Evolutionary conservation across 305 asterid species (phyloP).

Genomic region (Caryopteris hybrid): DNA sequence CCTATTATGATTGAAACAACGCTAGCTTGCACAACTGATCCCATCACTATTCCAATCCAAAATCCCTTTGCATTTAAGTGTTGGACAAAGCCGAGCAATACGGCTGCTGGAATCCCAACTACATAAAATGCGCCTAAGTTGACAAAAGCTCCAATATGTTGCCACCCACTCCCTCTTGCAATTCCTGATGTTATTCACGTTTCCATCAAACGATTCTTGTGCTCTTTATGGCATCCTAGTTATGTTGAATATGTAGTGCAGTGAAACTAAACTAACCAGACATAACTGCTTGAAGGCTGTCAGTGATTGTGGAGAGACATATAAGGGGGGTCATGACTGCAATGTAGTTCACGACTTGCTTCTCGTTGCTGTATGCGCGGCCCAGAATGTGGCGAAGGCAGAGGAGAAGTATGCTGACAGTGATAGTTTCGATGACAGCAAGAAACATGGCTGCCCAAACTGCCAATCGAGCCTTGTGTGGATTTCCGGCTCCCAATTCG

Average conservation of each 20-base stretch:
- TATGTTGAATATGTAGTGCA: too few relatives aligned
- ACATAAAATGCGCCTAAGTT: constrained; percentile 40
- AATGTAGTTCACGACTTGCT: constrained; percentile 32
- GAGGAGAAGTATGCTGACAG: constrained; percentile 20
- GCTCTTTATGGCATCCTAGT: too few relatives aligned
- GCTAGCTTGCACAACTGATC: constrained; percentile 24
- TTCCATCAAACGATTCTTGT: too few relatives aligned
- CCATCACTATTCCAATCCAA: constrained; percentile 36
- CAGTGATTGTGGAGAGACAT: constrained; percentile 34
- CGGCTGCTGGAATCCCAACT: constrained; percentile 38
- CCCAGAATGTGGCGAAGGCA: constrained; percentile 27
- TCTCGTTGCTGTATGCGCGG: constrained; percentile 36
- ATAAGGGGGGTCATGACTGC: constrained; percentile 36
- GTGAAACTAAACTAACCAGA: constrained; percentile 25
- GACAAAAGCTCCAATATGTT: constrained; percentile 38
- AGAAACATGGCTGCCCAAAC: constrained; percentile 35
- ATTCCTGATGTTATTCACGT: constrained; percentile 30
- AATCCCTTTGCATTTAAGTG: constrained; percentile 36
- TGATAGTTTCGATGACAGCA: constrained; percentile 21
- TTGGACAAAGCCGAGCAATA: constrained; percentile 19
- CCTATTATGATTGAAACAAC: constrained; percentile 25
- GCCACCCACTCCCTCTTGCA: constrained; percentile 60
- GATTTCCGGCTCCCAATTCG: constrained; percentile 52
- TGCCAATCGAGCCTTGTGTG: constrained; percentile 33
- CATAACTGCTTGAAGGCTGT: constrained; percentile 40